Evolutionary conservation across 2,329 filamentous ascomycete genomes (phyloP).

Genomic region (Aspergillus viridinutans): DNA sequence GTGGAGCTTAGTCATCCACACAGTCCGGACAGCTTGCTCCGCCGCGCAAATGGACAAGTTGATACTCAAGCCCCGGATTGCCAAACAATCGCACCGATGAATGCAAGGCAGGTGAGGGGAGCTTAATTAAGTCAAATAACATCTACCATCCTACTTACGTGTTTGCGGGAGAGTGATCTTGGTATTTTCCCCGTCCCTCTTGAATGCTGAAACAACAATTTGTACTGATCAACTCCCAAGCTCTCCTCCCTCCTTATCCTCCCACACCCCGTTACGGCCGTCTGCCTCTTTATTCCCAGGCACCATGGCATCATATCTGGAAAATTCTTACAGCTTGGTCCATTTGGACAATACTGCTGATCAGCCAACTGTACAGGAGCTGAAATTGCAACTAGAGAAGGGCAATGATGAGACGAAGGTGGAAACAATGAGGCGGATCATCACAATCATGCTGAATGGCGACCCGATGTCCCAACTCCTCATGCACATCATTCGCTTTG

Average conservation of each 20-base stretch:
- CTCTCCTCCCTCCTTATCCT: constrained; percentile 27
- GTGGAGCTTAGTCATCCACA: constrained; percentile 44
- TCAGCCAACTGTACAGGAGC: constrained; percentile 81
- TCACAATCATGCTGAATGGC: constrained; percentile 97
- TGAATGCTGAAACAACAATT: constrained; percentile 22
- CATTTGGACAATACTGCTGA: constrained; percentile 97
- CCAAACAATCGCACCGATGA: constrained; percentile 33
- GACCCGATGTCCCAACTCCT: constrained; percentile 91
- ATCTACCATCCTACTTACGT: constrained; percentile 20
- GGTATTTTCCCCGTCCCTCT: constrained; percentile 22
- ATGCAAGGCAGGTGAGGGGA: constrained; percentile 34
- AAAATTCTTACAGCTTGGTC: constrained; percentile 93
- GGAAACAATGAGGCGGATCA: constrained; percentile 92
- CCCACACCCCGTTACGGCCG: constrained; percentile 18
- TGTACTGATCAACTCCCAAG: constrained; percentile 28
- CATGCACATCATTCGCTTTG: constrained; percentile 99
- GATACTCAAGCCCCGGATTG: constrained; percentile 31
- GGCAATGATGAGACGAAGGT: constrained; percentile 88
- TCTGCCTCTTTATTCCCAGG: constrained; percentile 18
- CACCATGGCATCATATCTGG: constrained; percentile 90
- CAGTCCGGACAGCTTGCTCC: constrained; percentile 35
- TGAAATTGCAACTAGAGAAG: constrained; percentile 91
- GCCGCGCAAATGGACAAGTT: constrained; percentile 41
- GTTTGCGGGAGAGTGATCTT: constrained; percentile 24
- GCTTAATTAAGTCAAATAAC: constrained; percentile 27